Conservation (phyloP, 176 grass and related monocot genomes). For the Aechmea fasciata region DNA sequence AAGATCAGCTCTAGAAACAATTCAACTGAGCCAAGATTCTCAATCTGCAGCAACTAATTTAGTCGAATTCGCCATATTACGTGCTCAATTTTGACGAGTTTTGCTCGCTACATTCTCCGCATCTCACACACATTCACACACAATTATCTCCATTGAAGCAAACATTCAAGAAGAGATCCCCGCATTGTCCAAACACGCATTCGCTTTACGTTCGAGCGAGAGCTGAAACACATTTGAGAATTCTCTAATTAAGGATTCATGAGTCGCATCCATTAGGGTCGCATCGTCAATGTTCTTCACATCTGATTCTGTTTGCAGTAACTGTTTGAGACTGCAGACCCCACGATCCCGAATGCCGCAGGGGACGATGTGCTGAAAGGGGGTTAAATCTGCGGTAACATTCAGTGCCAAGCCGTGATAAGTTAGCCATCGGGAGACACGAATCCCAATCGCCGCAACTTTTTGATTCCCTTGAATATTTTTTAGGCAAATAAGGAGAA, state of each 20-base stretch:
- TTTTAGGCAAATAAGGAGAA: not conserved
- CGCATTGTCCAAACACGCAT: constrained; percentile 3
- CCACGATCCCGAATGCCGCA: constrained; percentile 46
- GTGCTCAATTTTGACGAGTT: no score
- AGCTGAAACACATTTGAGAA: constrained; percentile 64
- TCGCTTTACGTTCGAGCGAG: constrained; percentile 24
- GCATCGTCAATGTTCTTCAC: constrained; percentile 22
- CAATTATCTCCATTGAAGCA: not conserved
- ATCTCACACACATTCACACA: no score
- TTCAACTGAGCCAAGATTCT: no score
- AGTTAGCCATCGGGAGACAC: constrained; percentile 41
- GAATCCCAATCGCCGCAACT: constrained; percentile 67
- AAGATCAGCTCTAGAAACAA: no score
- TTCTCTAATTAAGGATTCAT: constrained; percentile 50
- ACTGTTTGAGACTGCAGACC: constrained; percentile 43
- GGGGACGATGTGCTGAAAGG: constrained; percentile 51
- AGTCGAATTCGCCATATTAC: no score
- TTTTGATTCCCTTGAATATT: constrained; percentile 42
- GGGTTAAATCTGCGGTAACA: constrained; percentile 46
- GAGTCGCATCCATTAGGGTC: constrained; percentile 35
- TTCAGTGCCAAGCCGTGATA: constrained; percentile 82
- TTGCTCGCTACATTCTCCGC: no score
- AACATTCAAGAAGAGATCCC: constrained; percentile 4
- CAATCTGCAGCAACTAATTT: no score
- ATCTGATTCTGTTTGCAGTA: constrained; percentile 20